These are phyloP conservation scores for Colletotrichum falcatum DNA, from an alignment of 2,329 filamentous ascomycete species.

Conservation along the genomic window DNA sequence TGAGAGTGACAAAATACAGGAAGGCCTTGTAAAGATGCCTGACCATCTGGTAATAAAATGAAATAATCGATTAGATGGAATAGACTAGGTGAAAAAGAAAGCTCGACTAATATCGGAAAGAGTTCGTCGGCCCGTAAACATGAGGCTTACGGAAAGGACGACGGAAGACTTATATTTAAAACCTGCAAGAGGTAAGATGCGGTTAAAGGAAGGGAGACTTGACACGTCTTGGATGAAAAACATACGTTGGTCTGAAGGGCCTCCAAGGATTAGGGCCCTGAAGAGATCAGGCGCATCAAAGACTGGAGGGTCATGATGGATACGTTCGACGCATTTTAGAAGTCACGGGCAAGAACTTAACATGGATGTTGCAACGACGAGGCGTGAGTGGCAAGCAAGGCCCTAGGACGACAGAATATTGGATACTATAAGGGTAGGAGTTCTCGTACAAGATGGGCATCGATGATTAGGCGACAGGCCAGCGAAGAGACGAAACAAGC, in stretches of 20 bases:
- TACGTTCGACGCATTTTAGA: constrained; percentile 34
- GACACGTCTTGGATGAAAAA: constrained; percentile 18
- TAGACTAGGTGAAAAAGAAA: constrained; percentile 1
- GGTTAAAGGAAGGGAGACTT: neutral
- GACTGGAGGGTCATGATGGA: constrained; percentile 22
- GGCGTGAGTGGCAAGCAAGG: constrained; percentile 21
- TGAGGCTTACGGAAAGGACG: constrained; percentile 21
- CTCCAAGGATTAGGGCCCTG: neutral
- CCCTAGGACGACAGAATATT: neutral
- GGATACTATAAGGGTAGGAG: neutral
- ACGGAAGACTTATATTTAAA: constrained; percentile 29
- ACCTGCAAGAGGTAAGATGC: constrained; percentile 10
- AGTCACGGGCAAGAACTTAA: constrained; percentile 26
- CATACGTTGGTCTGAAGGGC: constrained; percentile 6
- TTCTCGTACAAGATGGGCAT: constrained; percentile 20
- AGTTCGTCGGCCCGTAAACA: constrained; percentile 20
- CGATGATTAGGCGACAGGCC: constrained; percentile 2
- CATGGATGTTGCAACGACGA: constrained; percentile 31
- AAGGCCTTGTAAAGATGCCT: constrained; percentile 36
- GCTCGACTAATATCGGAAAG: constrained; percentile 24
- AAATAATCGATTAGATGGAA: constrained; percentile 27
- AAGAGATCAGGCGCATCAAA: constrained; percentile 24
- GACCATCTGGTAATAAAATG: constrained; percentile 22
- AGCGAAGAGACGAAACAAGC: constrained; percentile 14
- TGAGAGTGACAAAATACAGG: constrained; percentile 28